Base-by-base conservation (phyloP, 2,329 filamentous ascomycete species). In the Fusarium luffae region DNA sequence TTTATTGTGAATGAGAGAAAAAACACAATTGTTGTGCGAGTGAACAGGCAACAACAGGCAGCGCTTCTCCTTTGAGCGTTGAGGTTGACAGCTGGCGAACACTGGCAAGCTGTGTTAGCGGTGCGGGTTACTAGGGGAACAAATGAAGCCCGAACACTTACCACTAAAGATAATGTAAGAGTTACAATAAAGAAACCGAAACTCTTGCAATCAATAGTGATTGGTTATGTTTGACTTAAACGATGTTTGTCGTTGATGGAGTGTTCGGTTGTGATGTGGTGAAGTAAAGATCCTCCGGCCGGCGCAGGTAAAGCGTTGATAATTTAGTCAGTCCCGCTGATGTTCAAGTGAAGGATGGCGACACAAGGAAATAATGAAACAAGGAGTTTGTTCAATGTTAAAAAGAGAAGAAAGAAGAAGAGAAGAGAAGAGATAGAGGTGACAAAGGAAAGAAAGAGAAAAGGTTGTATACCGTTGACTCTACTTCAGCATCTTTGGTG, bases 271-370 rank as follows among this genome's bases (percentile, higher is more conserved):
- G 30, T 27, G 52, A 48, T 54, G 34, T 60, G 42, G 28, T 57
- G 42, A 46, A 41, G 43, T 57, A 47, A 46, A 41, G 43, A 37
- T 67, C 54, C 65, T 63, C 61, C 68, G 71, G 54, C 71, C 69
- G 55, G 69, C 68, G 71, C 56, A 61, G 55, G 57, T 57, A 50
- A 60, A 40, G 66, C 60, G 47, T 60, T 66, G 54, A 43, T 49
- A n/a, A 52, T 59, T 43, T 63, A 68, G 63, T 68, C 72, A 75
- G 74, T 74, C 72, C 74, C 51, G 74, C 74, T 75, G 74, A 74
- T 54, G 54, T 66, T 68, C 59, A 66, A 69, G 58, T 61, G 64
- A 66, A 63, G 50, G 48, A 50, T 34, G 49, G 56, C 56, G 37
- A 60, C 63, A 73, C 71, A 71, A 73, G 59, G 59, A 66, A 63